A percentile compares a stretch with the other conserved stretches of the same genome.
phyloP scores from a whole-genome alignment of 441 rosid genomes.

The Corymbia calophylla region DNA sequence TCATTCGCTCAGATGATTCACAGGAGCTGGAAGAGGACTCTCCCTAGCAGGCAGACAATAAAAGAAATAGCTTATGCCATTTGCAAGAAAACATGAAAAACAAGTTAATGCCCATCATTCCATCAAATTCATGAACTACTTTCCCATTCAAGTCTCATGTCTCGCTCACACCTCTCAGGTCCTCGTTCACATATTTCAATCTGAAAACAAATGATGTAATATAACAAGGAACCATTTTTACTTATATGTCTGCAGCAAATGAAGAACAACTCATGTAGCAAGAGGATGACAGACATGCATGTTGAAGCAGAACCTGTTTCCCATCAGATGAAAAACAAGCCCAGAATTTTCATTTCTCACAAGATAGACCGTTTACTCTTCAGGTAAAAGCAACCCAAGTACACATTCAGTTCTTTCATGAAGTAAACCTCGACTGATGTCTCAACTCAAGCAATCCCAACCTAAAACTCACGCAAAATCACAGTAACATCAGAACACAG shows the following conservation, averaged over 20 bases:
- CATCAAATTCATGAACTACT: background rate
- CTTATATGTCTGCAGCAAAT: background rate
- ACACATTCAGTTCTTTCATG: background rate
- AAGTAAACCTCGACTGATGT: background rate
- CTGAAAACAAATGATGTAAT: background rate
- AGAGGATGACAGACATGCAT: background rate
- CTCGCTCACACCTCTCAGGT: background rate
- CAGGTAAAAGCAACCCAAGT: background rate
- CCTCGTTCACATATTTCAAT: background rate
- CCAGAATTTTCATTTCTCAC: background rate
- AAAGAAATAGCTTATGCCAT: background rate
- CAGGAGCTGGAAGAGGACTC: background rate
- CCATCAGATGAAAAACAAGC: background rate
- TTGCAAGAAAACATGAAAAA: background rate
- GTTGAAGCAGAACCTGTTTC: background rate
- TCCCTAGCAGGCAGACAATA: background rate
- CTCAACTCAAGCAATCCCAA: background rate
- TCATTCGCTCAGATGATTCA: background rate
- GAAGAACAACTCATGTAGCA: background rate
- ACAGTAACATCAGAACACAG: background rate
- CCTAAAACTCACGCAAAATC: background rate
- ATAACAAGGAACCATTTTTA: background rate
- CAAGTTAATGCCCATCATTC: background rate
- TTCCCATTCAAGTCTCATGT: background rate
- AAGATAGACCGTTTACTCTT: background rate